Percentiles rank a stretch among this genome's conserved stretches.
These are phyloP conservation scores for Amanita subjunquillea DNA, from an alignment of 768 basidiomycete genomes.

Conservation along the genomic window DNA sequence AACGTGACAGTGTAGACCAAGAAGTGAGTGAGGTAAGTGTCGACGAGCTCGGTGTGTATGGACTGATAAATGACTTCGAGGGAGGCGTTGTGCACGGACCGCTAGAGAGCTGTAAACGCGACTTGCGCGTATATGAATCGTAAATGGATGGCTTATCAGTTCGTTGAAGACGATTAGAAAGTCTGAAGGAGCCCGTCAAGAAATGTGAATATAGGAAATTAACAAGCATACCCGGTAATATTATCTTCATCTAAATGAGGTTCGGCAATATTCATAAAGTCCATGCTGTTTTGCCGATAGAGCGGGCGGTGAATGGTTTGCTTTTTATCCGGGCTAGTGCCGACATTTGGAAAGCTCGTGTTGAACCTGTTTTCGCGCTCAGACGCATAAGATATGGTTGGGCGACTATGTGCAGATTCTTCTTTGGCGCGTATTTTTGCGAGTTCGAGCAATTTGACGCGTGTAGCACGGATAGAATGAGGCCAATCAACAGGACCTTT, in stretches of 20 bases:
- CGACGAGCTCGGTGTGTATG: slow-evolving; percentile 57
- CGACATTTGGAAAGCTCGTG: slow-evolving; percentile 15
- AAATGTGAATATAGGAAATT: slow-evolving; percentile 7
- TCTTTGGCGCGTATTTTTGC: slow-evolving; percentile 59
- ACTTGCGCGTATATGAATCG: slow-evolving; percentile 48
- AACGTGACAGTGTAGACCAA: slow-evolving; percentile 23
- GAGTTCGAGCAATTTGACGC: slow-evolving; percentile 72
- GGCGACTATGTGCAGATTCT: slow-evolving; percentile 23
- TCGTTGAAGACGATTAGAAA: slow-evolving; percentile 59
- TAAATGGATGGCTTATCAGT: slow-evolving; percentile 42
- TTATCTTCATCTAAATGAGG: slow-evolving; percentile 38
- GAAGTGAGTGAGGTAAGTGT: slow-evolving; percentile 39
- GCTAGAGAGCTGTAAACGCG: slow-evolving; percentile 19
- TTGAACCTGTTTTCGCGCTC: slow-evolving; percentile 31
- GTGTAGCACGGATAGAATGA: slow-evolving; percentile 73
- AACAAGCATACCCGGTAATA: slow-evolving; percentile 47
- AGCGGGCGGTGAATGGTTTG: slow-evolving; percentile 38
- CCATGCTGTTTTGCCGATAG: slow-evolving; percentile 82
- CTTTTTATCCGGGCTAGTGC: slow-evolving; percentile 13
- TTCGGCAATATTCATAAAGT: slow-evolving; percentile 55
- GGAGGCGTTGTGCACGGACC: slow-evolving; percentile 30
- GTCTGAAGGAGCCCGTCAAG: slow-evolving; percentile 22
- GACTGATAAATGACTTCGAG: slow-evolving; percentile 33
- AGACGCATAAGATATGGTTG: background rate
- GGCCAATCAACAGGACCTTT: slow-evolving; percentile 77